phyloP scores from a whole-genome alignment of 2,329 filamentous ascomycete species.

The Cladosporium sp. region DNA sequence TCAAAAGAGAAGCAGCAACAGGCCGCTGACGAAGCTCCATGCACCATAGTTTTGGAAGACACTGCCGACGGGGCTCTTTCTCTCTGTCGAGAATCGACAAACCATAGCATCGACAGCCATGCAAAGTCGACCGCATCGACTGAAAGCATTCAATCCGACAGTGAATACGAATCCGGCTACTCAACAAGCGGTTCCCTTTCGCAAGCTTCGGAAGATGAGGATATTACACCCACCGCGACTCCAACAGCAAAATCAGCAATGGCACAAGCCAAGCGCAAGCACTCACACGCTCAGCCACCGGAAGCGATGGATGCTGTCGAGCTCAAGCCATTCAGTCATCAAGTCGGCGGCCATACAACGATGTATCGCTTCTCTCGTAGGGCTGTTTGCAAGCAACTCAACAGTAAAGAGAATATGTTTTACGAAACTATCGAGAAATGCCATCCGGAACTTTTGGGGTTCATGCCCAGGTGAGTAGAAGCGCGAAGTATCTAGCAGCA shows the following conservation, averaged over 20 bases:
- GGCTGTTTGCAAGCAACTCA: conserved; percentile 96
- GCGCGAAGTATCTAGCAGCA: not conserved
- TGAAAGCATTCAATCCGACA: conserved; percentile 40
- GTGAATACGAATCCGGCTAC: conserved; percentile 38
- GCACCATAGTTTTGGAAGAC: conserved; percentile 61
- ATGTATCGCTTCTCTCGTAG: conserved; percentile 93
- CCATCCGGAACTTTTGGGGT: conserved; percentile 85
- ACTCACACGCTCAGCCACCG: conserved; percentile 34
- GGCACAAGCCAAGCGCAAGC: conserved; percentile 37
- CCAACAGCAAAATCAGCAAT: conserved; percentile 30
- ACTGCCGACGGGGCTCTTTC: conserved; percentile 61
- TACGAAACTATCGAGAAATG: conserved; percentile 93
- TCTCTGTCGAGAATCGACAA: conserved; percentile 19
- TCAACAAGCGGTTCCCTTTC: conserved; percentile 49
- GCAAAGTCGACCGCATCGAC: conserved; percentile 41
- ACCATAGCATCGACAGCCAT: not conserved
- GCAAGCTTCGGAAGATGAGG: conserved; percentile 56
- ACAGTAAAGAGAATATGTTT: conserved; percentile 97
- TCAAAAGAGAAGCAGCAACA: conserved; percentile 24
- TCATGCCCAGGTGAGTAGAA: conserved; percentile 69
- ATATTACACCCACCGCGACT: conserved; percentile 50
- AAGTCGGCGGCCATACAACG: conserved; percentile 95
- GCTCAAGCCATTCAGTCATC: conserved; percentile 93
- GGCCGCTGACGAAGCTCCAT: conserved; percentile 56
- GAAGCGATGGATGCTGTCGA: conserved; percentile 86